phyloP scores from a whole-genome alignment of 768 basidiomycete genomes.

The Suillus brevipes region DNA sequence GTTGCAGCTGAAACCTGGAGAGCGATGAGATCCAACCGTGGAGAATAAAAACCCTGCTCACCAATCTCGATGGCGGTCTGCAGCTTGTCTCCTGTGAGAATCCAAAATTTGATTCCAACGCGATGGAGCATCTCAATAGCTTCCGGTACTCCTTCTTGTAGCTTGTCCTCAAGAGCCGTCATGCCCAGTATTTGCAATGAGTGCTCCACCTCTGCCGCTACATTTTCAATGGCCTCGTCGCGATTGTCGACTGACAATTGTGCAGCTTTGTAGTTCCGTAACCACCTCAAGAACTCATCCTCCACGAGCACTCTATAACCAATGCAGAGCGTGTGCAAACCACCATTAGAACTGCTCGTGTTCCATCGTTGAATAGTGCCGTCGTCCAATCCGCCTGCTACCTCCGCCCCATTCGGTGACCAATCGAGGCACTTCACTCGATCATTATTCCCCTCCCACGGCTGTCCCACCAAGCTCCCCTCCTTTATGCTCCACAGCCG shows the following conservation, averaged over 20 bases:
- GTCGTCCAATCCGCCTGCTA: no score
- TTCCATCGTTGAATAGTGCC: no score
- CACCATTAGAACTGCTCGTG: no score
- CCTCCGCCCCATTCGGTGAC: no score
- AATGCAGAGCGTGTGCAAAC: slow-evolving; percentile 88
- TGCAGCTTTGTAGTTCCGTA: slow-evolving; percentile 77
- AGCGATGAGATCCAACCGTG: slow-evolving; percentile 2
- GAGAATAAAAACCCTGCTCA: slow-evolving; percentile 18
- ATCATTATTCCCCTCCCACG: no score
- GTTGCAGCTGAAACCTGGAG: slow-evolving; percentile 83
- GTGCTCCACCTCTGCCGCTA: slow-evolving; percentile 81
- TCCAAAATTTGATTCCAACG: slow-evolving; percentile 98
- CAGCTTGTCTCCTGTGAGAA: slow-evolving; percentile 94
- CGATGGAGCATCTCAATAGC: slow-evolving; percentile 89
- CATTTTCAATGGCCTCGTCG: slow-evolving; percentile 91
- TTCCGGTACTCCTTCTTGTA: slow-evolving; percentile 96
- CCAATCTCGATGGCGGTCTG: slow-evolving; percentile 98
- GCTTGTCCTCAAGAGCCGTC: slow-evolving; percentile 94
- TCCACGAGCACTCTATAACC: slow-evolving; percentile 78
- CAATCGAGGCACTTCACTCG: no score
- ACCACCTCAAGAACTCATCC: slow-evolving; percentile 85
- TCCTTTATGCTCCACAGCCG: no score
- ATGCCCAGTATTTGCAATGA: slow-evolving; percentile 85
- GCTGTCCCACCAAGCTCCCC: no score
- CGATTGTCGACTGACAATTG: slow-evolving; percentile 71